Evolutionary conservation across 768 basidiomycete genomes (phyloP).

Genomic region (Xerocomellus amylosporus): DNA sequence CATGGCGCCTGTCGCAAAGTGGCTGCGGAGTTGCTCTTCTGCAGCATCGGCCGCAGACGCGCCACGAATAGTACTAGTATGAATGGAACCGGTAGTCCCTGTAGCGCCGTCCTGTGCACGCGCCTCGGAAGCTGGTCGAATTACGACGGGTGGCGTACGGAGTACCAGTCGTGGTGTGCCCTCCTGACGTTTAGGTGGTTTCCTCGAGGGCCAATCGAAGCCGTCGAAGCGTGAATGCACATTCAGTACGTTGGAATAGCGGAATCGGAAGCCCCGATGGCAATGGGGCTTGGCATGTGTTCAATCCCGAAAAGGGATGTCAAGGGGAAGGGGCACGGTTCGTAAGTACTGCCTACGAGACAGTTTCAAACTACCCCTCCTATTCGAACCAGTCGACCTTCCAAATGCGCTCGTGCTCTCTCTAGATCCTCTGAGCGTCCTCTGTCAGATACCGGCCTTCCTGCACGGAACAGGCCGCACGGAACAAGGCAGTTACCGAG

Average conservation of each 20-base stretch:
- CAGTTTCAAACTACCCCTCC: constrained; percentile 10
- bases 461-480: constrained; percentile 14
- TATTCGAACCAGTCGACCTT: constrained; percentile 12
- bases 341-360: constrained; percentile 16
- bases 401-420: constrained; percentile 19
- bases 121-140: constrained; percentile 12
- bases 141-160: constrained; percentile 10
- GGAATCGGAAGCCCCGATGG: constrained; percentile 32
- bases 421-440: constrained; percentile 5
- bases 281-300: constrained; percentile 23
- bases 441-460: constrained; percentile 11
- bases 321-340: constrained; percentile 7
- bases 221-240: constrained; percentile 3
- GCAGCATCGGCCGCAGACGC: neutral
- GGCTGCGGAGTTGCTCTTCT: constrained; percentile 9
- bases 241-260: constrained; percentile 14
- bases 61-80: constrained; percentile 7
- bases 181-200: constrained; percentile 10
- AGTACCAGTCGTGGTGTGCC: neutral
- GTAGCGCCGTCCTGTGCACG: constrained; percentile 11
- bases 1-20: constrained; percentile 2
- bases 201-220: constrained; percentile 25
- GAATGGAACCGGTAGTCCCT: neutral
- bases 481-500: constrained; percentile 25
- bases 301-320: constrained; percentile 18